phyloP scores from a whole-genome alignment of 768 basidiomycete species.

The Termitomyces sp. region DNA sequence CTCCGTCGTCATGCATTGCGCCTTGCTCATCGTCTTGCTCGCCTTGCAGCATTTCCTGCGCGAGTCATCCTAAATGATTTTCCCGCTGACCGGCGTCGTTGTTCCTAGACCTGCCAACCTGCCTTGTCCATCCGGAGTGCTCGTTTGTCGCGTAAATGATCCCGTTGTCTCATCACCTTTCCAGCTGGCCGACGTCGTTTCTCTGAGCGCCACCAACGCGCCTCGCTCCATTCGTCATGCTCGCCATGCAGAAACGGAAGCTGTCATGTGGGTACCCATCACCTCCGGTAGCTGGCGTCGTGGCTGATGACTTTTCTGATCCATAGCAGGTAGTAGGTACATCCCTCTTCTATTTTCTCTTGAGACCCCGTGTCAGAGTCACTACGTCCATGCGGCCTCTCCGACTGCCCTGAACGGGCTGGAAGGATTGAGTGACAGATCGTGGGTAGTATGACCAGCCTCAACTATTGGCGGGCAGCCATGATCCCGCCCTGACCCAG shows the following conservation, averaged over 20 bases:
- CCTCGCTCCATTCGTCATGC: not conserved
- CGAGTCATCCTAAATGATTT: no score
- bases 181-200: no score
- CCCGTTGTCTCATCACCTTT: no score
- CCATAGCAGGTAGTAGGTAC: not conserved
- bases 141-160: not conserved
- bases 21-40: not conserved
- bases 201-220: no score
- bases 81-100: not conserved
- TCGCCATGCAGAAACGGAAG: not conserved
- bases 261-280: not conserved
- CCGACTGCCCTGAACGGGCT: not conserved
- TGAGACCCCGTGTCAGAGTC: not conserved
- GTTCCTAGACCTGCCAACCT: not conserved
- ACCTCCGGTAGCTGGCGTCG: not conserved
- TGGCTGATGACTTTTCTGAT: not conserved
- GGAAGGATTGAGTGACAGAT: not conserved
- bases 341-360: not conserved
- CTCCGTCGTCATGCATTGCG: not conserved
- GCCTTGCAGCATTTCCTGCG: not conserved
- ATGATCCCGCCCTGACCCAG: not conserved
- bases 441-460: not conserved
- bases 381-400: not conserved
- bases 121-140: not conserved
- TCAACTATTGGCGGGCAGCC: not conserved